A percentile compares a stretch with the other conserved stretches of the same genome.
Conservation (phyloP, 805 yeast species). For the Suhomyces xylopsoci region DNA sequence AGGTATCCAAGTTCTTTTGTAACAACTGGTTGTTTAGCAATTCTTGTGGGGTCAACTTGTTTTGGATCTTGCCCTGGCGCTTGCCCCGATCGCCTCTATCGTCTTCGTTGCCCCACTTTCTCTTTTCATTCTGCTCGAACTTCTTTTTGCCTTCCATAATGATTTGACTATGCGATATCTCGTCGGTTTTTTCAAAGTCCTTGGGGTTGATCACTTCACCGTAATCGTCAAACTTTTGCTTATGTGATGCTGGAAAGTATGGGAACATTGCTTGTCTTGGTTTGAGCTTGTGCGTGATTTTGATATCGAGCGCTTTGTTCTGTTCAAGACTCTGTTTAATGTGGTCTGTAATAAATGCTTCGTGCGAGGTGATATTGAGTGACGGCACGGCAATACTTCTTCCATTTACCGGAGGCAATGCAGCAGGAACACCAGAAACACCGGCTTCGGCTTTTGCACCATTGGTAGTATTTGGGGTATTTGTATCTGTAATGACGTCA, state of each 20-base stretch:
- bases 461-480: background rate
- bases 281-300: slow-evolving; percentile 42
- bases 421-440: background rate
- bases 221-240: slow-evolving; percentile 75
- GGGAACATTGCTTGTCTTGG: slow-evolving; percentile 74
- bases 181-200: slow-evolving; percentile 59
- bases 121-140: slow-evolving; percentile 30
- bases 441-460: background rate
- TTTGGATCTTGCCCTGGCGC: slow-evolving; percentile 16
- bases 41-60: slow-evolving; percentile 42
- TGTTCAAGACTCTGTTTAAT: slow-evolving; percentile 38
- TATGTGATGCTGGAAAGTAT: slow-evolving; percentile 45
- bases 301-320: slow-evolving; percentile 53
- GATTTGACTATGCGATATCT: slow-evolving; percentile 34
- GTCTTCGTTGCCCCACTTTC: slow-evolving; percentile 24
- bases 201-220: slow-evolving; percentile 72
- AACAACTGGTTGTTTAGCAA: slow-evolving; percentile 38
- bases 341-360: slow-evolving; percentile 38
- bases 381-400: slow-evolving; percentile 3
- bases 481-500: background rate
- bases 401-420: background rate
- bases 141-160: slow-evolving; percentile 37
- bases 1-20: slow-evolving; percentile 45
- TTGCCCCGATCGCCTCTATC: slow-evolving; percentile 12
- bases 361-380: slow-evolving; percentile 38